Conservation (phyloP, 306 rosid species). For the Coriaria nepalensis region DNA sequence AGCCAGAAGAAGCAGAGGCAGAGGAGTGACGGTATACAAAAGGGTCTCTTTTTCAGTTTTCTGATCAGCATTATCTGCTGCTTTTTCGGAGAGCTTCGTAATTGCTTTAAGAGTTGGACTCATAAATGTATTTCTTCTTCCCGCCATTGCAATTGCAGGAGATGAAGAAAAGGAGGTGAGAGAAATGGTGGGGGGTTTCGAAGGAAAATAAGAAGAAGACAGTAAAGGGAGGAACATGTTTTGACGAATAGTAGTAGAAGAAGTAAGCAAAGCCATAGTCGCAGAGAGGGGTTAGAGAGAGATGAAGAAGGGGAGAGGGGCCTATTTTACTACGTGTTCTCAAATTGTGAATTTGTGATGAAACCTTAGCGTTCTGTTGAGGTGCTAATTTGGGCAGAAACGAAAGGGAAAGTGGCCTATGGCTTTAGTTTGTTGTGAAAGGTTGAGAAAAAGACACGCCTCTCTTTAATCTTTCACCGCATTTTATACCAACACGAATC, state of each 20-base stretch:
- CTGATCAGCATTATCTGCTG: not conserved
- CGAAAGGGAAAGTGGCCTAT: too few species aligned
- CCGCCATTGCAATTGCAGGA: slow-evolving; percentile 1
- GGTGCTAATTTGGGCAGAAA: not conserved
- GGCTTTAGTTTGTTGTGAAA: slow-evolving; percentile 18
- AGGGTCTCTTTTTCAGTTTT: slow-evolving; percentile 24
- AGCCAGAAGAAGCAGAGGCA: slow-evolving; percentile 53
- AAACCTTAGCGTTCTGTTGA: too few species aligned
- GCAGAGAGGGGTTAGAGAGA: slow-evolving; percentile 5
- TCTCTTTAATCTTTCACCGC: slow-evolving; percentile 8
- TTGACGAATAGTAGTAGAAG: slow-evolving; percentile 15
- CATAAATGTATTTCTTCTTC: slow-evolving; percentile 5
- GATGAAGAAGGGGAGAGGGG: not conserved
- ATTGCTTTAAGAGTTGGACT: slow-evolving; percentile 14
- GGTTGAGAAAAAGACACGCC: slow-evolving; percentile 75
- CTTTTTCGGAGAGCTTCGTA: not conserved
- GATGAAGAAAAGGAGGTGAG: slow-evolving; percentile 9
- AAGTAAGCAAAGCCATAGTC: slow-evolving; percentile 40
- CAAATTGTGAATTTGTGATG: too few species aligned
- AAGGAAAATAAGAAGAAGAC: slow-evolving; percentile 14
- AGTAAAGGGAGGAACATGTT: slow-evolving; percentile 11
- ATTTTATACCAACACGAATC: too few species aligned
- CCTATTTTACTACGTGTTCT: too few species aligned
- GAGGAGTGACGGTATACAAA: slow-evolving; percentile 50
- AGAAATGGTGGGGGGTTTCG: slow-evolving; percentile 13